Conservation (phyloP, 78 protist genomes). For the Polysphondylium violaceum region DNA sequence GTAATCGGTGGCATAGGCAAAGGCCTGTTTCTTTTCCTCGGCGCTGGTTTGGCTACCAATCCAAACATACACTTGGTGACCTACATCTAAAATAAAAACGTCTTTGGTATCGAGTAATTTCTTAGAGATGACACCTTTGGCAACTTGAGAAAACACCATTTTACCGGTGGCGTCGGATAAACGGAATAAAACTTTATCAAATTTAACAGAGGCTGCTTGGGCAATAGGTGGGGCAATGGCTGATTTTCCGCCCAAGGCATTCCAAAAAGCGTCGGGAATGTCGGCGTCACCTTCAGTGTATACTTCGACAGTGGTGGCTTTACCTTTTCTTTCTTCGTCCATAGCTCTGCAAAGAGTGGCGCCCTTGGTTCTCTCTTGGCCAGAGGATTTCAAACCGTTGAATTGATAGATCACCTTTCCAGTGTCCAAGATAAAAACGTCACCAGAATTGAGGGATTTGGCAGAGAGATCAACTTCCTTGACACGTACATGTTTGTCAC, state of each 20-base stretch:
- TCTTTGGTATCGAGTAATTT: conserved; percentile 26
- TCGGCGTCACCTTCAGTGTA: conserved; percentile 24
- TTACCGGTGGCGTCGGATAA: conserved; percentile 41
- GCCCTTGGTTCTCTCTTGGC: conserved; percentile 49
- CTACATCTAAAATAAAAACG: conserved; percentile 68
- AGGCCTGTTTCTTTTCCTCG: conserved; percentile 29
- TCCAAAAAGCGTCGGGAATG: conserved; percentile 36
- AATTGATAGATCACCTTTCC: conserved; percentile 36
- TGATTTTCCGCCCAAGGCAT: conserved; percentile 24
- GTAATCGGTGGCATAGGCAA: conserved; percentile 45
- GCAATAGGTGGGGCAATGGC: conserved; percentile 4
- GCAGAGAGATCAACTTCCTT: conserved; percentile 6
- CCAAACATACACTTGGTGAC: conserved; percentile 69
- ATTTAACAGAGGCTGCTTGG: background rate
- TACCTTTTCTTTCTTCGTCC: conserved; percentile 61
- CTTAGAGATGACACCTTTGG: conserved; percentile 15
- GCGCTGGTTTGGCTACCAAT: conserved; percentile 28
- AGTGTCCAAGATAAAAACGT: conserved; percentile 70
- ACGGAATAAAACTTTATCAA: background rate
- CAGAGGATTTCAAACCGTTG: conserved; percentile 45
- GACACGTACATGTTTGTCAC: conserved; percentile 49
- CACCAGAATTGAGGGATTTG: conserved; percentile 53
- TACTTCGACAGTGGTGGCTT: conserved; percentile 18
- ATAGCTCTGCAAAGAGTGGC: conserved; percentile 32
- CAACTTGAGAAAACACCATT: conserved; percentile 14